Percentiles rank a stretch among this genome's conserved stretches.
Evolutionary conservation across 305 asterid genomes (phyloP).

Genomic region (Rubia occidens): DNA sequence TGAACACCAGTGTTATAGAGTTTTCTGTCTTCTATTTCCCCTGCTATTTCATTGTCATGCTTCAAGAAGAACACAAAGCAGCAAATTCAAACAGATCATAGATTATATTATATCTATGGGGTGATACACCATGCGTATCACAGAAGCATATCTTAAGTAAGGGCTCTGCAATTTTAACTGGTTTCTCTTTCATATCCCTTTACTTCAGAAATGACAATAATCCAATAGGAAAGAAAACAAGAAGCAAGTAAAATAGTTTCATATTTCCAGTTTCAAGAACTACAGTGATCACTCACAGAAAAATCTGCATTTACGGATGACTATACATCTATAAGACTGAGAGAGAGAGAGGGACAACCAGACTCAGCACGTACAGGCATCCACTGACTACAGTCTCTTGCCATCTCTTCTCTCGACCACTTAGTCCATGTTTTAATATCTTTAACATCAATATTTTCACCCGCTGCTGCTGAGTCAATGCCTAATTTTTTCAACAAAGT

Average conservation of each 20-base stretch:
- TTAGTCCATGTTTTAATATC: slow-evolving; percentile 71
- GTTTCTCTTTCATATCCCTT: background rate
- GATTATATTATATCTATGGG: background rate
- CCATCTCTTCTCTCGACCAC: slow-evolving; percentile 81
- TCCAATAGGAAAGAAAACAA: background rate
- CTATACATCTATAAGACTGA: background rate
- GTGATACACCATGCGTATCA: background rate
- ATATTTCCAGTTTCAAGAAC: too few relatives aligned
- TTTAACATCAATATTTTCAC: slow-evolving; percentile 56
- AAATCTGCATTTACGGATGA: background rate
- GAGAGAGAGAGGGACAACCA: slow-evolving; percentile 31
- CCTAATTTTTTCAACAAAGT: slow-evolving; percentile 79
- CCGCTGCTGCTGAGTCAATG: slow-evolving; percentile 69
- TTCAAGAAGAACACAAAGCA: background rate
- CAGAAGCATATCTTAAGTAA: background rate
- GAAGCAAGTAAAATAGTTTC: background rate
- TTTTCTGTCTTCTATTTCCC: slow-evolving; percentile 1
- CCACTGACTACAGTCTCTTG: slow-evolving; percentile 65
- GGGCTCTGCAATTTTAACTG: background rate
- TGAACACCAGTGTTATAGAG: background rate
- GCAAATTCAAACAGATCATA: background rate
- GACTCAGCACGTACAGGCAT: slow-evolving; percentile 66
- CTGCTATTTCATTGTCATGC: background rate
- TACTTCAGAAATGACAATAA: background rate
- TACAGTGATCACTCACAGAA: background rate